A percentile compares a stretch with the other conserved stretches of the same genome.
Evolutionary conservation across 495 filamentous ascomycete genomes (phyloP).

Genomic region (Tuber umbilicatum): DNA sequence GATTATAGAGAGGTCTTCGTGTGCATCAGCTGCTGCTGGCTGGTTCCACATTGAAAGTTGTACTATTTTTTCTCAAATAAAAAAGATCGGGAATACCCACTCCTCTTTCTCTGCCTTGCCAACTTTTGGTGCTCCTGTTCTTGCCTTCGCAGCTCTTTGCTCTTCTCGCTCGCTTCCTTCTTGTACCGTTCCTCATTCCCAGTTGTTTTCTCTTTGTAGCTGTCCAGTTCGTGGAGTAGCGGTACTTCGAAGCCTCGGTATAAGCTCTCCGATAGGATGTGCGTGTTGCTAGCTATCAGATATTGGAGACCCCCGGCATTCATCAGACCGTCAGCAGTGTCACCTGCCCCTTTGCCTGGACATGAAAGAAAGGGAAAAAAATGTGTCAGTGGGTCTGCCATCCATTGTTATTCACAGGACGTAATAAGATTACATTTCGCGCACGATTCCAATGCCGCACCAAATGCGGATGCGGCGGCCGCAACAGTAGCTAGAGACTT

Average conservation of each 20-base stretch:
- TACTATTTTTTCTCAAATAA: slow-evolving; percentile 18
- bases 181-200: slow-evolving; percentile 57
- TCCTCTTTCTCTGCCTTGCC: slow-evolving; percentile 50
- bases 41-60: slow-evolving; percentile 29
- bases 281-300: slow-evolving; percentile 59
- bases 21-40: slow-evolving; percentile 33
- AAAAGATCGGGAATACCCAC: slow-evolving; percentile 38
- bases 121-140: slow-evolving; percentile 57
- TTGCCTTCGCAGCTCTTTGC: slow-evolving; percentile 52
- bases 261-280: slow-evolving; percentile 58
- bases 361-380: slow-evolving; percentile 47
- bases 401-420: background rate
- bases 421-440: slow-evolving; percentile 55
- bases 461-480: slow-evolving; percentile 55
- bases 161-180: slow-evolving; percentile 48
- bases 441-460: slow-evolving; percentile 56
- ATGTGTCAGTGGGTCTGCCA: slow-evolving; percentile 48
- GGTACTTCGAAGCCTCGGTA: slow-evolving; percentile 61
- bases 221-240: slow-evolving; percentile 57
- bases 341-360: slow-evolving; percentile 49
- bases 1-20: slow-evolving; percentile 40
- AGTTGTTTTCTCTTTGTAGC: slow-evolving; percentile 52
- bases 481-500: slow-evolving; percentile 54
- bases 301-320: slow-evolving; percentile 58
- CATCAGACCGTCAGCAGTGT: slow-evolving; percentile 54